These are phyloP conservation scores for Coemansia sp. DNA, from an alignment of 192 early-diverging fungal genomes.

Conservation along the genomic window DNA sequence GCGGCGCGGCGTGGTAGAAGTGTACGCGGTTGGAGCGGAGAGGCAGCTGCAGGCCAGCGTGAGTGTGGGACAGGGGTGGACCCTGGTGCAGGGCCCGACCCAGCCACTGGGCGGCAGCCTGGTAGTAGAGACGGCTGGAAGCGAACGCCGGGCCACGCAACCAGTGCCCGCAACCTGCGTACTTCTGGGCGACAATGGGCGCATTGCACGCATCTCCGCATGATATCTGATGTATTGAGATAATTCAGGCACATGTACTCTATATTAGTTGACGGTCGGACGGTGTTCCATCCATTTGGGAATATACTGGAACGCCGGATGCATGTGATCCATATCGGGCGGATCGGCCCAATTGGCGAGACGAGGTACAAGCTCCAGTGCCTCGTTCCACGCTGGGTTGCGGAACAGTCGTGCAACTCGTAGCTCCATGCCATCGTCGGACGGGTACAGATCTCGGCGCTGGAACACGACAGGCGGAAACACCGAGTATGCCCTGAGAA, in stretches of 20 bases:
- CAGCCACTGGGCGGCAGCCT: slow-evolving; percentile 50
- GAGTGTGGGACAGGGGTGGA: slow-evolving; percentile 36
- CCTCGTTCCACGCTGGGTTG: slow-evolving; percentile 43
- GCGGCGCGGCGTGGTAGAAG: slow-evolving; percentile 30
- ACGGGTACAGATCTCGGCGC: slow-evolving; percentile 48
- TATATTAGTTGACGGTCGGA: slow-evolving; percentile 13
- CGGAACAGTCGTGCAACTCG: slow-evolving; percentile 23
- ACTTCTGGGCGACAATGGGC: slow-evolving; percentile 24
- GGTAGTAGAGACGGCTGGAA: slow-evolving; percentile 21
- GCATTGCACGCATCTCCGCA: slow-evolving; percentile 12
- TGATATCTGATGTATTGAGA: not conserved
- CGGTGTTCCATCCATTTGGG: slow-evolving; percentile 48
- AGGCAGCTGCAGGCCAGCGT: slow-evolving; percentile 29
- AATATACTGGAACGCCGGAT: slow-evolving; percentile 37
- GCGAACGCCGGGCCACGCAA: slow-evolving; percentile 19
- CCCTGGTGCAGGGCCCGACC: slow-evolving; percentile 38
- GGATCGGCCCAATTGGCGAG: slow-evolving; percentile 39
- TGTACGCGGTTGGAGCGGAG: slow-evolving; percentile 26
- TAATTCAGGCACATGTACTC: not conserved
- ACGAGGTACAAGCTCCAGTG: slow-evolving; percentile 19
- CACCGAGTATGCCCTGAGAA: slow-evolving; percentile 34
- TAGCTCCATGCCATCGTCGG: slow-evolving; percentile 47
- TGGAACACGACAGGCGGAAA: slow-evolving; percentile 51
- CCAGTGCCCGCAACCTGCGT: slow-evolving; percentile 25
- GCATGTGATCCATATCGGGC: slow-evolving; percentile 21